phyloP scores from a whole-genome alignment of 1,139 yeast species.

The Wickerhamomyces sp. region DNA sequence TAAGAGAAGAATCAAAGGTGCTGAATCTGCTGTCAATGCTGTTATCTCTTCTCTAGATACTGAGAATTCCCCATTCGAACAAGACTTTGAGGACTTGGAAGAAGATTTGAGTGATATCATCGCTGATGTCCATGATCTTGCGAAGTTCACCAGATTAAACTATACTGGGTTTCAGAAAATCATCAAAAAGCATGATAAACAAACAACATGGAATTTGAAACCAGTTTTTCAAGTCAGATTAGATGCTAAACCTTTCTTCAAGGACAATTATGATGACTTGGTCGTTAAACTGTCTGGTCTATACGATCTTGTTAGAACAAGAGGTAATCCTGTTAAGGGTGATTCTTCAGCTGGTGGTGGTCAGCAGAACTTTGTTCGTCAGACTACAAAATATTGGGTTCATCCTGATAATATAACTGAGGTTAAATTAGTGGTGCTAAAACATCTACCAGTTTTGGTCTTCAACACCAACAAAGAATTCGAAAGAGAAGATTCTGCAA shows the following conservation, averaged over 20 bases:
- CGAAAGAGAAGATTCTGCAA: slow-evolving; percentile 90
- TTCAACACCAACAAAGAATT: slow-evolving; percentile 96
- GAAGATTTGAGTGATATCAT: slow-evolving; percentile 88
- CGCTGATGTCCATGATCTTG: slow-evolving; percentile 96
- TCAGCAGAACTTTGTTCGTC: slow-evolving; percentile 96
- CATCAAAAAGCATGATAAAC: slow-evolving; percentile 92
- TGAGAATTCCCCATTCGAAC: slow-evolving; percentile 46
- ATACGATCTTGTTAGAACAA: slow-evolving; percentile 88
- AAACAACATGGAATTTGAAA: slow-evolving; percentile 74
- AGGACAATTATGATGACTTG: slow-evolving; percentile 85
- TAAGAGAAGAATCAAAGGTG: slow-evolving; percentile 73
- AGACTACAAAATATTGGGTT: slow-evolving; percentile 98
- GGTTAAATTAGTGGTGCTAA: slow-evolving; percentile 81
- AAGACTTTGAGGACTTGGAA: slow-evolving; percentile 86
- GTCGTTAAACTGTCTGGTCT: slow-evolving; percentile 85
- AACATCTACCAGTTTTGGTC: slow-evolving; percentile 93
- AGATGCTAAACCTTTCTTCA: slow-evolving; percentile 90
- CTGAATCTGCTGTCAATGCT: slow-evolving; percentile 61
- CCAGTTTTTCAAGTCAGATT: slow-evolving; percentile 92
- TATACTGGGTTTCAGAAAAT: slow-evolving; percentile 96
- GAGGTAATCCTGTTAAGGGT: slow-evolving; percentile 92
- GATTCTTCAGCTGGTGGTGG: slow-evolving; percentile 96
- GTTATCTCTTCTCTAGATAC: slow-evolving; percentile 50
- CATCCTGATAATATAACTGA: slow-evolving; percentile 99
- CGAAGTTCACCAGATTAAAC: slow-evolving; percentile 85